Percentiles rank a stretch among this genome's conserved stretches.
These are phyloP conservation scores for Lophium mytilinum DNA, from an alignment of 495 filamentous ascomycete species.

Conservation along the genomic window DNA sequence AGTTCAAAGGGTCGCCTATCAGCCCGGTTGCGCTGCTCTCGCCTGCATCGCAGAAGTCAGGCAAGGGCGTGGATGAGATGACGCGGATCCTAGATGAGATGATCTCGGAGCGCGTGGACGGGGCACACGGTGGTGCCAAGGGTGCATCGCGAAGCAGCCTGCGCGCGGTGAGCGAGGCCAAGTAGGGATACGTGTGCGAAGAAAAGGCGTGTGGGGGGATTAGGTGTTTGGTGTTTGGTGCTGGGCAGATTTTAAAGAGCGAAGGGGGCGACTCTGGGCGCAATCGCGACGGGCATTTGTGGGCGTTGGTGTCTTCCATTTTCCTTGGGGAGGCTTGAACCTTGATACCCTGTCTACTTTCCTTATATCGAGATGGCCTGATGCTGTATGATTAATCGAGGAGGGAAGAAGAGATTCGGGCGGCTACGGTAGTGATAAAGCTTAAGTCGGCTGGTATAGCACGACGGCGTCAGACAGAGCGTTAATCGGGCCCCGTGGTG, in stretches of 20 bases:
- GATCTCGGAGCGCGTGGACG: constrained; percentile 79
- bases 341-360: constrained; percentile 10
- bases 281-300: not conserved
- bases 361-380: not conserved
- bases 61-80: constrained; percentile 75
- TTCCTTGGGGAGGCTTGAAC: constrained; percentile 19
- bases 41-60: constrained; percentile 34
- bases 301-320: not conserved
- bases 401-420: not conserved
- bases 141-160: constrained; percentile 18
- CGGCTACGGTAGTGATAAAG: not conserved
- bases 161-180: constrained; percentile 12
- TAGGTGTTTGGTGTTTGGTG: not conserved
- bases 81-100: constrained; percentile 87
- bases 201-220: not conserved
- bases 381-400: constrained; percentile 3
- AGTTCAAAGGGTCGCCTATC: constrained; percentile 17
- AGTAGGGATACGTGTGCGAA: not conserved
- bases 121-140: constrained; percentile 11
- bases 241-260: not conserved
- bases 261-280: not conserved
- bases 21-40: constrained; percentile 13
- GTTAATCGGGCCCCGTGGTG: no score
- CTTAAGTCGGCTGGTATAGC: no score
- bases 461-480: no score